phyloP scores from a whole-genome alignment of 2,329 filamentous ascomycete genomes.

The Botrytis elliptica region DNA sequence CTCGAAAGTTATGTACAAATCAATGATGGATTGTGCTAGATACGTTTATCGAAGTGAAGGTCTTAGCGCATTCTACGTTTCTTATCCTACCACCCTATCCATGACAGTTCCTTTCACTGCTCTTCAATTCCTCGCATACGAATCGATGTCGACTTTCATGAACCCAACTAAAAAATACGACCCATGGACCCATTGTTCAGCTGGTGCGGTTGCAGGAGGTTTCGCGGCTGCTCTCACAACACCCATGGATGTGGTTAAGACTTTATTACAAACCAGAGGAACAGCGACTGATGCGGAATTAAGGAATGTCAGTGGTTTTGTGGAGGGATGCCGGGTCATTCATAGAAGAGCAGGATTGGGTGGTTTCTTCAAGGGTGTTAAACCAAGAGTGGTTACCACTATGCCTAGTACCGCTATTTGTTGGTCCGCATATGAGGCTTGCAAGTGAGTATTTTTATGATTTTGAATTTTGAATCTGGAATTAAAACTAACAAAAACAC shows the following conservation, averaged over 20 bases:
- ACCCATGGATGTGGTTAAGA: constrained; percentile 97
- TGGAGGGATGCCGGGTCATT: constrained; percentile 35
- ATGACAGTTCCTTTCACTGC: constrained; percentile 99
- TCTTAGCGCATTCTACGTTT: constrained; percentile 91
- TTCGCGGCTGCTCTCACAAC: constrained; percentile 93
- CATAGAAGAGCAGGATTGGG: constrained; percentile 75
- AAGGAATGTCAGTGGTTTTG: constrained; percentile 39
- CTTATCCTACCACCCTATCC: constrained; percentile 93
- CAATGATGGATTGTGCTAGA: constrained; percentile 80
- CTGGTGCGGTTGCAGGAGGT: constrained; percentile 88
- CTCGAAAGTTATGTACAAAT: constrained; percentile 82
- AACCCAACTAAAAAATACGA: constrained; percentile 86
- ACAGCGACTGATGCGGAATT: constrained; percentile 75
- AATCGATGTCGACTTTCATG: constrained; percentile 91
- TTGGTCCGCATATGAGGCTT: constrained; percentile 78
- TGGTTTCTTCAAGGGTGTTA: constrained; percentile 92
- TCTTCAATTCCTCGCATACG: constrained; percentile 95
- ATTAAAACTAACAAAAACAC: constrained; percentile 20
- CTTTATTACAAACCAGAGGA: constrained; percentile 89
- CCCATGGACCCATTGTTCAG: constrained; percentile 88
- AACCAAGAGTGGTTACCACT: constrained; percentile 87
- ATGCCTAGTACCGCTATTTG: constrained; percentile 99
- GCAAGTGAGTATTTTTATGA: constrained; percentile 53
- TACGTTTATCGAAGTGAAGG: constrained; percentile 88
- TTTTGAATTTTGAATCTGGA: not conserved